A percentile compares a stretch with the other conserved stretches of the same genome.
phyloP scores from a whole-genome alignment of 176 grass and related monocot genomes.

The Carex myosuroides region DNA sequence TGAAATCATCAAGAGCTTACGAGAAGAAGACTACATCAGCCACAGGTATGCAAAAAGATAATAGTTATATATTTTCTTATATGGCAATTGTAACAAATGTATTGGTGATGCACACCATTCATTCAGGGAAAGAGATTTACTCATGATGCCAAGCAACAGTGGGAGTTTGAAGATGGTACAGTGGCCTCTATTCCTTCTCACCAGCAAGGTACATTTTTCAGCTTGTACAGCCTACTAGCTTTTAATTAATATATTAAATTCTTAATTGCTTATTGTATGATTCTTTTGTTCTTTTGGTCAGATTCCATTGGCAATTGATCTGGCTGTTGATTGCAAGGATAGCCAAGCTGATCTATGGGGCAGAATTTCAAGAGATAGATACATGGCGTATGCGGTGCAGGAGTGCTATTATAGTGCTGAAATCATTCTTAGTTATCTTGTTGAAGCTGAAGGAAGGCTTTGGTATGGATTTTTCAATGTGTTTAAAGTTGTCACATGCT shows the following conservation, averaged over 20 bases:
- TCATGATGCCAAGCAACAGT: conserved; percentile 94
- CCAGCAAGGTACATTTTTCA: conserved; percentile 65
- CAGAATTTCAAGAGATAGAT: conserved; percentile 82
- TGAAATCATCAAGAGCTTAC: conserved; percentile 96
- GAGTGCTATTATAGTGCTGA: conserved; percentile 81
- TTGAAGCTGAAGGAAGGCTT: conserved; percentile 81
- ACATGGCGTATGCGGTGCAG: conserved; percentile 97
- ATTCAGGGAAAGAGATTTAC: conserved; percentile 94
- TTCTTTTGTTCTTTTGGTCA: conserved; percentile 36
- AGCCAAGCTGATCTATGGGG: conserved; percentile 59
- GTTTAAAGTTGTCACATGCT: background rate
- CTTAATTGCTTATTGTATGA: conserved; percentile 5
- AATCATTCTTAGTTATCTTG: conserved; percentile 66
- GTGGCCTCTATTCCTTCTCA: conserved; percentile 95
- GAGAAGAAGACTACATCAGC: conserved; percentile 89
- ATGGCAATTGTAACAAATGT: conserved; percentile 8
- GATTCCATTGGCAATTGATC: conserved; percentile 93
- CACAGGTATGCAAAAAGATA: conserved; percentile 47
- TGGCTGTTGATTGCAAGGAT: conserved; percentile 76
- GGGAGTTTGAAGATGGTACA: conserved; percentile 76
- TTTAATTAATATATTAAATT: conserved; percentile 20
- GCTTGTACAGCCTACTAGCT: background rate
- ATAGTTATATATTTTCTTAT: background rate
- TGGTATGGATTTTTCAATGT: conserved; percentile 44
- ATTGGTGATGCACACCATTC: background rate